A percentile compares a stretch with the other conserved stretches of the same genome.
Evolutionary conservation across 192 early-diverging fungal species (phyloP).

Genomic region (Coemansia sp.): DNA sequence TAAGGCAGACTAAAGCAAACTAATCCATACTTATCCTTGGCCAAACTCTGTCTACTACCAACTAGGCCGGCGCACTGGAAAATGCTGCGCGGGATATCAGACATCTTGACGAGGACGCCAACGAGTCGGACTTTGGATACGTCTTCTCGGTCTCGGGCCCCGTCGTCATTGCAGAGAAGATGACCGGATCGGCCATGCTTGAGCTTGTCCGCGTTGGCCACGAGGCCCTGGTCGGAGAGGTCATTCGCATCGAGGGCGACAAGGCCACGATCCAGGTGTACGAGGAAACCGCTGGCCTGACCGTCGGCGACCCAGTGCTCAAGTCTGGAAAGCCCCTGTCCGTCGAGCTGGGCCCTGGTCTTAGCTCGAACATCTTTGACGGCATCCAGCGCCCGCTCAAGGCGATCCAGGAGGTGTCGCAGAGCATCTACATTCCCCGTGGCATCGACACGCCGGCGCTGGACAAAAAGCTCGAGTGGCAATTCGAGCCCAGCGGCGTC

Average conservation of each 20-base stretch:
- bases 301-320: slow-evolving; percentile 98
- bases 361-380: slow-evolving; percentile 90
- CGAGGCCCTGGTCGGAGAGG: slow-evolving; percentile 96
- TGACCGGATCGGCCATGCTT: slow-evolving; percentile 96
- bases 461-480: slow-evolving; percentile 86
- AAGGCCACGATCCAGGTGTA: slow-evolving; percentile 99
- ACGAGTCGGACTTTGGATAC: slow-evolving; percentile 83
- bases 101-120: slow-evolving; percentile 82
- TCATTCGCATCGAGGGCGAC: slow-evolving; percentile 98
- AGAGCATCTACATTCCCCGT: slow-evolving; percentile 98
- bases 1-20: too few species aligned
- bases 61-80: slow-evolving; percentile 86
- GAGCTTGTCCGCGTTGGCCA: slow-evolving; percentile 99
- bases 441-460: slow-evolving; percentile 98
- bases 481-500: slow-evolving; percentile 91
- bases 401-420: slow-evolving; percentile 87
- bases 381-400: slow-evolving; percentile 99
- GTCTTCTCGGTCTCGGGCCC: slow-evolving; percentile 98
- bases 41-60: too few species aligned
- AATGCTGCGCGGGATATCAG: slow-evolving; percentile 78
- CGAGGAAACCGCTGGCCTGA: slow-evolving; percentile 98
- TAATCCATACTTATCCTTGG: too few species aligned
- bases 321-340: slow-evolving; percentile 97
- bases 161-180: slow-evolving; percentile 98
- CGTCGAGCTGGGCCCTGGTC: slow-evolving; percentile 97